A percentile compares a stretch with the other conserved stretches of the same genome.
Evolutionary conservation across 257 asterid species (phyloP).

Genomic region (Leonotis leonurus): DNA sequence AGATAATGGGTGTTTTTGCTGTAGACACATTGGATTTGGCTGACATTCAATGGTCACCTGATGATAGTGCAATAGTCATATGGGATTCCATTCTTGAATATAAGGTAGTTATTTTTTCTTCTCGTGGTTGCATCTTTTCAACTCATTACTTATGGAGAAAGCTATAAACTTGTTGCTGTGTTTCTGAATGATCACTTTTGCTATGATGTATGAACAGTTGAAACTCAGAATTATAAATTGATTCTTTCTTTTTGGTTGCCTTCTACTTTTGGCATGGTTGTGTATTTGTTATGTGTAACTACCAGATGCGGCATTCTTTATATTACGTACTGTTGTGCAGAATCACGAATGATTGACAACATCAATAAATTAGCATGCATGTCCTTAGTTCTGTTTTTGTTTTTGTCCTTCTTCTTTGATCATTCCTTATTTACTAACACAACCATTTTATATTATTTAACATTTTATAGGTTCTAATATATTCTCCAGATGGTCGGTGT

Average conservation of each 20-base stretch:
- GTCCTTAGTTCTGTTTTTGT: constrained; percentile 3
- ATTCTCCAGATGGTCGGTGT: constrained; percentile 97
- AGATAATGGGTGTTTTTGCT: constrained; percentile 88
- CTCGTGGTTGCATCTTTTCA: background rate
- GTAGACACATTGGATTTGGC: constrained; percentile 92
- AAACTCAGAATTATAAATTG: background rate
- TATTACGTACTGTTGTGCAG: too few species aligned
- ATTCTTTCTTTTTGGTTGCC: background rate
- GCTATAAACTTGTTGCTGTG: background rate
- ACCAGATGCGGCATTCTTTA: too few species aligned
- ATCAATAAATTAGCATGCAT: background rate
- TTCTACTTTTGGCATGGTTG: background rate
- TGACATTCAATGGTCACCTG: constrained; percentile 98
- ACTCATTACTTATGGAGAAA: background rate
- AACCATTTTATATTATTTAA: constrained; percentile 10
- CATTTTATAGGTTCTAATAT: constrained; percentile 81
- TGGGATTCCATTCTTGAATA: constrained; percentile 97
- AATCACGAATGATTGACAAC: too few species aligned
- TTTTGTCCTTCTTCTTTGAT: too few species aligned
- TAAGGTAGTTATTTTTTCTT: constrained; percentile 44
- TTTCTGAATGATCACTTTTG: background rate
- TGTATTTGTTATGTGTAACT: background rate
- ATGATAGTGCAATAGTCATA: constrained; percentile 92
- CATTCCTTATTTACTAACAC: background rate
- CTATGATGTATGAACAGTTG: background rate